phyloP scores from a whole-genome alignment of 495 filamentous ascomycete species.

The Patellaria atrata region DNA sequence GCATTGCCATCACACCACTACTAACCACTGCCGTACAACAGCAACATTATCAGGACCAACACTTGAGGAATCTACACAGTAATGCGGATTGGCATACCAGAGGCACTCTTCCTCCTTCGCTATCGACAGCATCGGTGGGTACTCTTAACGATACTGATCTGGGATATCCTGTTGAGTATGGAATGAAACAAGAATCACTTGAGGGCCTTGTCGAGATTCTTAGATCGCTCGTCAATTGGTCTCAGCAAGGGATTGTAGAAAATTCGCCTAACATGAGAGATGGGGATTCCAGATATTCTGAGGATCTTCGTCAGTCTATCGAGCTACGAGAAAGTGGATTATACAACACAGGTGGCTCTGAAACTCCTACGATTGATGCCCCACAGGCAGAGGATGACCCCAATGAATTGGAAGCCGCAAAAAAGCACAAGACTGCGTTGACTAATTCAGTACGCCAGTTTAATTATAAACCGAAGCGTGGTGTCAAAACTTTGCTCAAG shows the following conservation, averaged over 20 bases:
- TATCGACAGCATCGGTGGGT: conserved; percentile 63
- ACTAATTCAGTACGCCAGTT: conserved; percentile 81
- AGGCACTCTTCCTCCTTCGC: conserved; percentile 68
- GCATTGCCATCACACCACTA: conserved; percentile 61
- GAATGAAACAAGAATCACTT: conserved; percentile 73
- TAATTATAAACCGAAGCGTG: conserved; percentile 95
- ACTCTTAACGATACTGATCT: conserved; percentile 43
- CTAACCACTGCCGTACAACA: conserved; percentile 62
- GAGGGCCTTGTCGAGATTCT: conserved; percentile 80
- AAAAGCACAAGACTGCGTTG: conserved; percentile 83
- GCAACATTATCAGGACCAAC: conserved; percentile 68
- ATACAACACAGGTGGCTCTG: conserved; percentile 39
- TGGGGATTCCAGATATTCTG: conserved; percentile 47
- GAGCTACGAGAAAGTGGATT: no score
- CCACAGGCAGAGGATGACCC: conserved; percentile 79
- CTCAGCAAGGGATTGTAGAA: conserved; percentile 57
- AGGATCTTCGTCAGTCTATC: conserved; percentile 68
- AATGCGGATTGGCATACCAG: conserved; percentile 65
- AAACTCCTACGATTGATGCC: conserved; percentile 58
- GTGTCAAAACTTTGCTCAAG: conserved; percentile 67
- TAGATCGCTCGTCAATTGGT: conserved; percentile 86
- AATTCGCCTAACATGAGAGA: conserved; percentile 34
- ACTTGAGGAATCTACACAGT: conserved; percentile 35
- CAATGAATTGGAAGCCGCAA: conserved; percentile 78
- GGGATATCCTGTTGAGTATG: conserved; percentile 69